Base-by-base conservation (phyloP, 768 basidiomycete species). In the Mycena venus region DNA sequence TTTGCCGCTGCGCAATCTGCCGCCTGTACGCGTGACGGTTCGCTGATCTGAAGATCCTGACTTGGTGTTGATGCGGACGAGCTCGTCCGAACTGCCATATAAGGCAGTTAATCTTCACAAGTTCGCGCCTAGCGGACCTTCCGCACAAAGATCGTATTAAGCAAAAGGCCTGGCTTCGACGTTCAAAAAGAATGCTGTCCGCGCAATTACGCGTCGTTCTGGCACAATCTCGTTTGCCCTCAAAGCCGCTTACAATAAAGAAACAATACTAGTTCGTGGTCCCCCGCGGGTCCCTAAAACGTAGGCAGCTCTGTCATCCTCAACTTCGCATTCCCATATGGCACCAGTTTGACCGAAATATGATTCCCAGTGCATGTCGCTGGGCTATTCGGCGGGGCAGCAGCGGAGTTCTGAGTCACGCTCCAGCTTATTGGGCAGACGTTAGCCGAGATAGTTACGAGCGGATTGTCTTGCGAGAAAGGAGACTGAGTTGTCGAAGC, bases 201-300 rank as follows among this genome's bases (percentile, higher is more conserved):
- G 44, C 63, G 47, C 29, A 51, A 58, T 44, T 44, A 19, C 42
- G 42, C 42, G 42, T 44, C 17, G 12, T 7, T 42, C 4, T 42
- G 42, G 19, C n/a, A n/a, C n/a, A n/a, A n/a, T n/a, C n/a, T n/a
- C n/a, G n/a, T n/a, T n/a, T n/a, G n/a, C 44, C 44, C 7, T 8
- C 42, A 17, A 10, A 44, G 9, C n/a, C 42, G 11, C 15, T 11
- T 47, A 9, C 47, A 17, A 5, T n/a, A n/a, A n/a, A n/a, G n/a
- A n/a, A n/a, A n/a, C n/a, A n/a, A n/a, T n/a, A n/a, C n/a, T n/a
- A n/a, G n/a, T n/a, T n/a, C n/a, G n/a, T n/a, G n/a, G n/a, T n/a
- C n/a, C n/a, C n/a, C n/a, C n/a, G 65, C 92, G 1, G 88, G 94
- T 8, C n/a, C 40, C 36, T 70, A 75, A 47, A 70, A 70, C 5